phyloP scores from a whole-genome alignment of 306 rosid genomes.

The Elaeagnus macrophylla region DNA sequence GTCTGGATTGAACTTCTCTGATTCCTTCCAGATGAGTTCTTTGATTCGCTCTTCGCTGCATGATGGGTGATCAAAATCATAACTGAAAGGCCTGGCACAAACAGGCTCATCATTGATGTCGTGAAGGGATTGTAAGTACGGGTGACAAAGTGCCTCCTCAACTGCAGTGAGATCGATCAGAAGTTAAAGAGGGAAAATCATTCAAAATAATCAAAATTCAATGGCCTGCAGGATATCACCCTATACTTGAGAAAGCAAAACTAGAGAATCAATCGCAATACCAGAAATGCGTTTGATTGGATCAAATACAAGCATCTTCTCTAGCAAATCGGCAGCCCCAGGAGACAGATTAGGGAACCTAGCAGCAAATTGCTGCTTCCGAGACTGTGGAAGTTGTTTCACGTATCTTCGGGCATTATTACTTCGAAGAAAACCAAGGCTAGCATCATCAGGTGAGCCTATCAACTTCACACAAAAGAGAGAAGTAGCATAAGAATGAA shows the following conservation, averaged over 20 bases:
- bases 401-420: slow-evolving; percentile 80
- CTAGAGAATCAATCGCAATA: neutral
- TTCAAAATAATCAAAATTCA: no score
- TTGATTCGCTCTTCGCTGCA: slow-evolving; percentile 81
- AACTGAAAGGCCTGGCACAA: slow-evolving; percentile 60
- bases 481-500: slow-evolving; percentile 9
- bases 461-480: slow-evolving; percentile 49
- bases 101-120: slow-evolving; percentile 79
- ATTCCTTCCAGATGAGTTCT: slow-evolving; percentile 88
- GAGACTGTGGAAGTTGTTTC: slow-evolving; percentile 70
- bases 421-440: slow-evolving; percentile 90
- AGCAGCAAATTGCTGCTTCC: slow-evolving; percentile 69
- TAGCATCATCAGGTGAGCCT: slow-evolving; percentile 92
- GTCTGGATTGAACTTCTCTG: slow-evolving; percentile 76
- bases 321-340: slow-evolving; percentile 69
- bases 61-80: slow-evolving; percentile 80
- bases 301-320: slow-evolving; percentile 91
- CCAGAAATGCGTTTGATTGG: slow-evolving; percentile 84
- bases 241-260: no score
- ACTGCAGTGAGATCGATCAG: slow-evolving; percentile 35
- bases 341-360: slow-evolving; percentile 73
- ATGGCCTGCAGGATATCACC: no score
- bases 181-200: no score
- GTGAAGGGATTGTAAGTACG: slow-evolving; percentile 73
- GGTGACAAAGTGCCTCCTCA: slow-evolving; percentile 85